Evolutionary conservation across 805 yeast species (phyloP).

Genomic region (Sugiyamaella americana): DNA sequence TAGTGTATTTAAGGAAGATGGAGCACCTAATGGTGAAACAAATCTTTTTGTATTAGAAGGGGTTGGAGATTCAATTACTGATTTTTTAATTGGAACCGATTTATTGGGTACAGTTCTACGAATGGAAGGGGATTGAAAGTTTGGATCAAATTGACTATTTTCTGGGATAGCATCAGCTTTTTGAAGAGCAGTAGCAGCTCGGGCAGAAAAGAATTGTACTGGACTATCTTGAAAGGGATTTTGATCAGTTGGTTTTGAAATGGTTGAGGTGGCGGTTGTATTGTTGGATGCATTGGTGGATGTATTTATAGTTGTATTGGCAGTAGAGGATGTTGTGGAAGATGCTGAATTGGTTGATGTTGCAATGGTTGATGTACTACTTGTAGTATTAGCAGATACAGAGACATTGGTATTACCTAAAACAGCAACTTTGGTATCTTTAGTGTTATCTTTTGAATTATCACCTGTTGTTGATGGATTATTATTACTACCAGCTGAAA

Average conservation of each 20-base stretch:
- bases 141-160: slow-evolving; percentile 22
- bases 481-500: background rate
- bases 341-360: too few relatives aligned
- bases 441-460: background rate
- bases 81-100: slow-evolving; percentile 22
- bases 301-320: background rate
- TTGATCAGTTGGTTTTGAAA: background rate
- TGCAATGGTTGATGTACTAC: too few relatives aligned
- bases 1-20: too few relatives aligned
- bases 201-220: slow-evolving; percentile 23
- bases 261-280: too few relatives aligned
- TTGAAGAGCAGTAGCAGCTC: slow-evolving; percentile 27
- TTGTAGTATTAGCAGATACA: background rate
- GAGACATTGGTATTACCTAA: background rate
- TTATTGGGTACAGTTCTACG: slow-evolving; percentile 26
- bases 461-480: background rate
- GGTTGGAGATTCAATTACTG: too few relatives aligned
- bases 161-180: slow-evolving; percentile 19
- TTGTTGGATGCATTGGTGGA: background rate
- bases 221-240: slow-evolving; percentile 7
- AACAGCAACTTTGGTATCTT: too few relatives aligned
- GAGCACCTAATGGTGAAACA: too few relatives aligned
- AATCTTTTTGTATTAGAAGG: too few relatives aligned
- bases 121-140: slow-evolving; percentile 23
- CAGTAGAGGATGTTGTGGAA: background rate